Conservation (phyloP, 2,329 filamentous ascomycete species). For the Fusarium siculi region DNA sequence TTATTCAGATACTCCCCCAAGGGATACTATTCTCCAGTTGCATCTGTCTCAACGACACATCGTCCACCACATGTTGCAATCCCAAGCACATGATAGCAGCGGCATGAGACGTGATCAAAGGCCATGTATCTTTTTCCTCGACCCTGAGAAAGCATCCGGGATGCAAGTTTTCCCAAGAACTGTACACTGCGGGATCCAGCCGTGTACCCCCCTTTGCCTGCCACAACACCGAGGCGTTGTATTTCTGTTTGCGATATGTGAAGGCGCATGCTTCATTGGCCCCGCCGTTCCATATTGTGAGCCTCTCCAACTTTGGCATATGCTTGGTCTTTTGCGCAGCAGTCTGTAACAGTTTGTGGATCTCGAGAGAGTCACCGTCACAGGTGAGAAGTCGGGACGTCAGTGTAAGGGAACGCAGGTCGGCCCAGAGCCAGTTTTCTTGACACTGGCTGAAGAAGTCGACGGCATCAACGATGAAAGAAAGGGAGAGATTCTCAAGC, state of each 20-base stretch:
- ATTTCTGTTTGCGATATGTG: neutral
- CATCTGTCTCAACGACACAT: conserved; percentile 22
- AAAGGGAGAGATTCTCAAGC: conserved; percentile 1
- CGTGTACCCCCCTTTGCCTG: conserved; percentile 4
- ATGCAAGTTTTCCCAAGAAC: conserved; percentile 7
- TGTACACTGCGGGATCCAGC: neutral
- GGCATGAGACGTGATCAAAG: conserved; percentile 9
- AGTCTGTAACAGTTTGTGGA: neutral
- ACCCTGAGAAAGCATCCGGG: neutral
- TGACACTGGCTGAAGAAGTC: neutral
- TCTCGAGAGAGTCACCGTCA: neutral
- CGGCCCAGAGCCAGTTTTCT: neutral
- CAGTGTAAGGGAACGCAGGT: neutral
- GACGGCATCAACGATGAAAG: neutral
- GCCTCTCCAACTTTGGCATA: conserved; percentile 13
- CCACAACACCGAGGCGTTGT: conserved; percentile 10
- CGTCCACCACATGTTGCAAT: conserved; percentile 10
- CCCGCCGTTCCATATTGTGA: conserved; percentile 20
- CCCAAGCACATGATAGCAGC: conserved; percentile 24
- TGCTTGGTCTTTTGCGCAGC: neutral
- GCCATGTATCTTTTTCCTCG: neutral
- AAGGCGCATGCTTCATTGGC: conserved; percentile 12
- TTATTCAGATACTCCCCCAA: neutral
- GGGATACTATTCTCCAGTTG: neutral
- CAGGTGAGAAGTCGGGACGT: neutral